These are phyloP conservation scores for Cystobasidium onofrii DNA, from an alignment of 768 basidiomycete species.

Conservation along the genomic window DNA sequence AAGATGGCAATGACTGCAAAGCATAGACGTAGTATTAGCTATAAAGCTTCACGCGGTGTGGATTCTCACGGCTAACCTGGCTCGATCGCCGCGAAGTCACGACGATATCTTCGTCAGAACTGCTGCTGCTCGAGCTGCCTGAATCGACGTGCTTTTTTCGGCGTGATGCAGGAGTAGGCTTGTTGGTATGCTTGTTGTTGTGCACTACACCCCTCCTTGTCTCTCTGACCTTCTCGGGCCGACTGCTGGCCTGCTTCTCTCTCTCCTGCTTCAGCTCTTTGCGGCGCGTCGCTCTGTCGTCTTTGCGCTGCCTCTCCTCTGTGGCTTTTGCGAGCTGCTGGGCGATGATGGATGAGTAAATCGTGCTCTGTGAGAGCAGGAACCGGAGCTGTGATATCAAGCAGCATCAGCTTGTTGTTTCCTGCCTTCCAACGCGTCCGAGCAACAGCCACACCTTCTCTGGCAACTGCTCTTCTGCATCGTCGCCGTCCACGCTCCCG, in stretches of 20 bases:
- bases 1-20: constrained; percentile 4
- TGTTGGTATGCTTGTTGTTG: neutral
- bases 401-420: neutral
- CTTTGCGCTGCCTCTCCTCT: constrained; percentile 21
- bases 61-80: neutral
- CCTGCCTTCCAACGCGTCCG: neutral
- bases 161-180: neutral
- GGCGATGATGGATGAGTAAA: constrained; percentile 31
- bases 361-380: constrained; percentile 1
- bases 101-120: neutral
- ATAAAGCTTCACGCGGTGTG: too few species aligned
- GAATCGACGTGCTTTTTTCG: neutral
- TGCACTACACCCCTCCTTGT: neutral
- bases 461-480: neutral
- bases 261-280: constrained; percentile 5
- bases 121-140: neutral
- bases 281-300: constrained; percentile 10
- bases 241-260: constrained; percentile 22
- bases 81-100: constrained; percentile 7
- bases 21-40: neutral
- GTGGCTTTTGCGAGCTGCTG: constrained; percentile 31
- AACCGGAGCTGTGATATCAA: neutral
- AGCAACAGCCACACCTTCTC: constrained; percentile 2
- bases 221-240: neutral
- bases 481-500: constrained; percentile 4